These are phyloP conservation scores for Zea luxurians DNA, from an alignment of 176 grass and related monocot species.

Conservation along the genomic window DNA sequence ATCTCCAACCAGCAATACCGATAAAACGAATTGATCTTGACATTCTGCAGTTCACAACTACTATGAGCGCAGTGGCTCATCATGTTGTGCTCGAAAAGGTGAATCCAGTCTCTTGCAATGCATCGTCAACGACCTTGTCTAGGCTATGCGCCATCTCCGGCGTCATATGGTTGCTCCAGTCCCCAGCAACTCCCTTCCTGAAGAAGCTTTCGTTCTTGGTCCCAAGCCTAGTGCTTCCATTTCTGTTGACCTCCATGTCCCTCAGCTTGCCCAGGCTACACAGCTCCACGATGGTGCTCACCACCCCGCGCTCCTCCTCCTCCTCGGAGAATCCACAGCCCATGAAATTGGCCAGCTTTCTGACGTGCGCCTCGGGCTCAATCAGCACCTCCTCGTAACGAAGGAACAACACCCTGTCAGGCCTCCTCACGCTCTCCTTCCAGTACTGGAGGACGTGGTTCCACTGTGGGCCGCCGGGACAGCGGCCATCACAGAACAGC, in stretches of 20 bases:
- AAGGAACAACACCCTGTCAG: conserved; percentile 21
- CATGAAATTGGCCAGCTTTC: background rate
- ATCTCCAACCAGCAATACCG: no score
- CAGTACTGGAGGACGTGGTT: conserved; percentile 20
- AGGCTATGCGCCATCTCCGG: conserved; percentile 6
- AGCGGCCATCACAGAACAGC: background rate
- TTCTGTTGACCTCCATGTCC: background rate
- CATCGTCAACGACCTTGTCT: background rate
- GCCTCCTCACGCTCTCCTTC: conserved; percentile 11
- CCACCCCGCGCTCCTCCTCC: background rate
- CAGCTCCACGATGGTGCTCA: background rate
- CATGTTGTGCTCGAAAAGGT: background rate
- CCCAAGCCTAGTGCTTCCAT: background rate
- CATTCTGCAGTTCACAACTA: background rate
- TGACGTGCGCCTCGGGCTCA: background rate
- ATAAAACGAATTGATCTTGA: background rate
- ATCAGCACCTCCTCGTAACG: conserved; percentile 27
- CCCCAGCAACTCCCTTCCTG: background rate
- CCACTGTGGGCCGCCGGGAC: background rate
- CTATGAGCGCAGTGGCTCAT: background rate
- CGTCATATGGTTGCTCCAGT: conserved; percentile 15
- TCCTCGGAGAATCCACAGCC: background rate
- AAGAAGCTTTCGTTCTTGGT: background rate
- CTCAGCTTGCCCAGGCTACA: background rate
- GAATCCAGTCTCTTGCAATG: background rate